Base-by-base conservation (phyloP, 495 filamentous ascomycete genomes). In the Neurospora intermedia region DNA sequence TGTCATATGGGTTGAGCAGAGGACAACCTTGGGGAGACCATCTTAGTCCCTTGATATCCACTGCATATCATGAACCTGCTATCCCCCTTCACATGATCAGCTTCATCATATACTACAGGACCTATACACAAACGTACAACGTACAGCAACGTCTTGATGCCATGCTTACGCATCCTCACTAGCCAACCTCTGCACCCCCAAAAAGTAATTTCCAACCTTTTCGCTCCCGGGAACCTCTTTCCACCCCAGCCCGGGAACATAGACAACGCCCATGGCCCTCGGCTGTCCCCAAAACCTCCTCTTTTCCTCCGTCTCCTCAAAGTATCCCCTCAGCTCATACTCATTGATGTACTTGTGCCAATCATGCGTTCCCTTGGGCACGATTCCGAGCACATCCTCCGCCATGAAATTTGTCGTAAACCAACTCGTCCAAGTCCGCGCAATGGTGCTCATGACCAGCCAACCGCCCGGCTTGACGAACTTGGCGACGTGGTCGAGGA, bases 301-400 rank as follows among this genome's bases (percentile, higher is more conserved):
- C 38, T 59, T 66, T 69, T 91, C 93, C 78, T 74, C 87, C 81
- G 80, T 83, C 48, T 74, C 71, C 72, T 76, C 79, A 79, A 89
- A 87, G 69, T 85, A 93, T 3, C 74, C 85, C 75, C 89, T 83
- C 79, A 99, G 72, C 85, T 98, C 96, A 20, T 87, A 84, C 76
- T 91, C 92, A 78, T 97, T 96, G 38, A 99, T 89, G 80, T 98
- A 99, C 80, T 98, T 97, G 18, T 83, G 83, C 96, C 96, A 99
- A 77, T 98, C 94, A 80, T 99, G 96, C 70, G 96, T 98, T 0
- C 96, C 96, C 71, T 87, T 87, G 27, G 96, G 96, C 72, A 99
- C 96, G 72, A 98, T 90, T 23, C 92, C 84, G 69, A 97, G 80
- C 5, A 98, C 81, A 82, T 96, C 94, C 83, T 99, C 96, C 0